phyloP scores from a whole-genome alignment of 2,329 filamentous ascomycete genomes.

The Amylocarpus encephaloides region DNA sequence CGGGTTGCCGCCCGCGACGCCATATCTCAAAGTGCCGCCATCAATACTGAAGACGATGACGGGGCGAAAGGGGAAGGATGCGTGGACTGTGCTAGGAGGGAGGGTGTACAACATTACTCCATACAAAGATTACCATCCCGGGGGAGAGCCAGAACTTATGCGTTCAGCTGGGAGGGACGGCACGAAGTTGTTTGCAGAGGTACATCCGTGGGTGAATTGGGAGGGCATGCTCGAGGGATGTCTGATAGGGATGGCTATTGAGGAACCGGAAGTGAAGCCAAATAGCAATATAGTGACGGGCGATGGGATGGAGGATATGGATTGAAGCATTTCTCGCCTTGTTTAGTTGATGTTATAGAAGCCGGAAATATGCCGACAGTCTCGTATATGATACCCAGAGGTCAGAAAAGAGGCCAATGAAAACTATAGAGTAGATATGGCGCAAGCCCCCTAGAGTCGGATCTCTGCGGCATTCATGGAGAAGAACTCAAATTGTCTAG shows the following conservation, averaged over 20 bases:
- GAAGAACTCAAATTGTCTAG: too few species aligned
- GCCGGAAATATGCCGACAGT: too few species aligned
- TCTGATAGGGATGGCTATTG: conserved; percentile 56
- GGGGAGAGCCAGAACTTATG: conserved; percentile 69
- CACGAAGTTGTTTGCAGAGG: conserved; percentile 57
- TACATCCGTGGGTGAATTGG: conserved; percentile 68
- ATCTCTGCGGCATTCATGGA: too few species aligned
- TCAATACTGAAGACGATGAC: conserved; percentile 71
- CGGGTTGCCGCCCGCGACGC: conserved; percentile 45
- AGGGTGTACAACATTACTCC: conserved; percentile 92
- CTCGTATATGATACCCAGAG: too few species aligned
- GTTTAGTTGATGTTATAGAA: background rate
- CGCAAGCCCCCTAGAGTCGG: too few species aligned
- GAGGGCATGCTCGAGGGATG: conserved; percentile 62
- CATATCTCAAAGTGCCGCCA: conserved; percentile 71
- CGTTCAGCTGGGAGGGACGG: conserved; percentile 56
- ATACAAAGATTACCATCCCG: conserved; percentile 86
- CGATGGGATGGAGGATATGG: conserved; percentile 58
- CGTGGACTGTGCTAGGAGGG: conserved; percentile 85
- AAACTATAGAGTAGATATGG: too few species aligned
- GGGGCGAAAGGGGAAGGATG: conserved; percentile 76
- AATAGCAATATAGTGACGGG: conserved; percentile 45
- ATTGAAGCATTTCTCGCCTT: conserved; percentile 34
- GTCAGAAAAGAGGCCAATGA: too few species aligned
- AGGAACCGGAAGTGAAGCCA: conserved; percentile 40